Percentiles rank a stretch among this genome's conserved stretches.
Conservation (phyloP, 2,329 filamentous ascomycete genomes). For the Calonectria leucothoes region DNA sequence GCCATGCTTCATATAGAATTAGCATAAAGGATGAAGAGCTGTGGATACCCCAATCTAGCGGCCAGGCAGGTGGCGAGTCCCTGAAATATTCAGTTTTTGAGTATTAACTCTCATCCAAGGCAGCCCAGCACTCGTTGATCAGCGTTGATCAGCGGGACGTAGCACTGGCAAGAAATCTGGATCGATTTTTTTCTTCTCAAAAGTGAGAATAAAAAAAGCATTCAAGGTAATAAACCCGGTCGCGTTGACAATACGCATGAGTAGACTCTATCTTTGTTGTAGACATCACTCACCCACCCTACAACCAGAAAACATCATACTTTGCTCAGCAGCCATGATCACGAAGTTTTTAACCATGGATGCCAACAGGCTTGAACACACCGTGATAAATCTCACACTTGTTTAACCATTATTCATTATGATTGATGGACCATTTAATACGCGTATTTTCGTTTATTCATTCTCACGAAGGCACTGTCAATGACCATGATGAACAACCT, state of each 20-base stretch:
- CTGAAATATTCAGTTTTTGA: neutral
- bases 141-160: neutral
- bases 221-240: neutral
- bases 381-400: neutral
- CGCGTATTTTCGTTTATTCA: neutral
- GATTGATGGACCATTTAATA: neutral
- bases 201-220: neutral
- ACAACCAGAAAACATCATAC: neutral
- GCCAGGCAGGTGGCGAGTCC: neutral
- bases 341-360: neutral
- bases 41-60: neutral
- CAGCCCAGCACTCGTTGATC: neutral
- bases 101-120: neutral
- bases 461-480: neutral
- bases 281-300: neutral
- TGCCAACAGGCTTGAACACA: neutral
- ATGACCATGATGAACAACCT: neutral
- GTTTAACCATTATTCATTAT: neutral
- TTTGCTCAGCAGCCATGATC: neutral
- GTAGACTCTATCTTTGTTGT: too few species aligned
- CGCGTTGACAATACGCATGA: neutral
- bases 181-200: too few species aligned
- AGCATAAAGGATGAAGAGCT: neutral
- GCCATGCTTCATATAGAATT: neutral
- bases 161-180: neutral